Base-by-base conservation (phyloP, 805 yeast genomes). In the Spathaspora sp. region DNA sequence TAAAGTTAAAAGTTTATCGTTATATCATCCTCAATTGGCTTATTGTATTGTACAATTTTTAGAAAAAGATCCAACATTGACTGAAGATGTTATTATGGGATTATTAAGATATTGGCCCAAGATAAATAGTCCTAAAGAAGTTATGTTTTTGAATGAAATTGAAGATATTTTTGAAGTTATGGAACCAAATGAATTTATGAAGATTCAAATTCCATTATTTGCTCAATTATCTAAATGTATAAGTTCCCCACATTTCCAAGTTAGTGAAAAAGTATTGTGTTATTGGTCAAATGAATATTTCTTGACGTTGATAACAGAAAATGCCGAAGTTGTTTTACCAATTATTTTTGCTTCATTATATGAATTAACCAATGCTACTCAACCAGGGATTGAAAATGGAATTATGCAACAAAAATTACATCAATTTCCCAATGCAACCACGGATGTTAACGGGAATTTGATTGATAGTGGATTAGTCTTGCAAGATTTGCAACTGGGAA, bases 31-130 rank as follows among this genome's bases (percentile, higher is more conserved):
- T 38, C 99, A 94, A 69, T 78, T 94, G 58, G 97, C 98, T 6
- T 94, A 94, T 70, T 94, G 99, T 73, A 88, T 94, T 42, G 96
- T 94, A 28, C 99, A 94, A 72, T 94, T 94, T 68, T 75, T 94
- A 61, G 99, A 94, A 63, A 94, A 94, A 69, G 99, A 94, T 65
- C 96, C 97, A 2, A 57, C 80, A 12, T 76, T 94, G 59, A 93
- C 98, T 1, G 97, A 92, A 67, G 98, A 92, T 66, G 98, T 94
- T n/a, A 82, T 94, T 26, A 85, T 89, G 89, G 97, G 97, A 2
- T 73, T 94, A 54, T 73, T 94, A 60, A 80, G 96, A 63, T 94
- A 85, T 73, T 94, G 99, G 99, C 99, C 99, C 50, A 94, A 94
- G 68, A 85, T 89, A 47, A 90, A 90, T 64, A 85, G 96, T 23